Evolutionary conservation across 352 stramenopile species (phyloP).

Genomic region (Stramenopiles sp.): DNA sequence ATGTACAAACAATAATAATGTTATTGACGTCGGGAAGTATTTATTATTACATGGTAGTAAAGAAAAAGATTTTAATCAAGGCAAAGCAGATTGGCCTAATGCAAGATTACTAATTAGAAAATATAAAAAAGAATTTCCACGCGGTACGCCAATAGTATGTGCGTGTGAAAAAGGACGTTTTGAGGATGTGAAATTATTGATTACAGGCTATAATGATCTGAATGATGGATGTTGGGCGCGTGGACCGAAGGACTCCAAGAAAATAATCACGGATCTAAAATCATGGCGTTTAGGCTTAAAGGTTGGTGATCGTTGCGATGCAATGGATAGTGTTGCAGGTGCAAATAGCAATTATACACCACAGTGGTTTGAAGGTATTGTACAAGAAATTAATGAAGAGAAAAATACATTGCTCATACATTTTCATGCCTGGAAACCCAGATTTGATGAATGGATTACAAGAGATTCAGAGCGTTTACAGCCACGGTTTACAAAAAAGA

Average conservation of each 20-base stretch:
- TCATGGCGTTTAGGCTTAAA: background rate
- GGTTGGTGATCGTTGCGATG: constrained; percentile 5
- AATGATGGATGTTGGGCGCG: background rate
- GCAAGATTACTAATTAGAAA: no score
- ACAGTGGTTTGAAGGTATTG: constrained; percentile 1
- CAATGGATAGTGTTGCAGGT: background rate
- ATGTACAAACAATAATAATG: no score
- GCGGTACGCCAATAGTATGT: no score
- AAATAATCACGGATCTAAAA: background rate
- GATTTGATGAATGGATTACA: constrained; percentile 6
- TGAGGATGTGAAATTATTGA: no score
- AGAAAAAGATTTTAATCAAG: no score
- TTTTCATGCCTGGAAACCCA: constrained; percentile 3
- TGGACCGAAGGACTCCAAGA: background rate
- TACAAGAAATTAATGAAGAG: background rate
- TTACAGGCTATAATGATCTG: background rate
- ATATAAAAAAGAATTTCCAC: no score
- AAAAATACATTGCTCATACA: background rate
- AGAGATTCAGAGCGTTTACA: background rate
- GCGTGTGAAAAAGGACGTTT: no score
- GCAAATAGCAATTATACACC: background rate
- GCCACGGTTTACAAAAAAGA: constrained; percentile 1
- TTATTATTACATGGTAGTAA: no score
- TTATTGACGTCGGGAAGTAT: no score
- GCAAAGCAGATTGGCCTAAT: no score